Evolutionary conservation across 371 early-diverging fungal genomes (phyloP), one percentile per base, ranked within the genome.

Genomic region (Chytridium lagenaria): DNA sequence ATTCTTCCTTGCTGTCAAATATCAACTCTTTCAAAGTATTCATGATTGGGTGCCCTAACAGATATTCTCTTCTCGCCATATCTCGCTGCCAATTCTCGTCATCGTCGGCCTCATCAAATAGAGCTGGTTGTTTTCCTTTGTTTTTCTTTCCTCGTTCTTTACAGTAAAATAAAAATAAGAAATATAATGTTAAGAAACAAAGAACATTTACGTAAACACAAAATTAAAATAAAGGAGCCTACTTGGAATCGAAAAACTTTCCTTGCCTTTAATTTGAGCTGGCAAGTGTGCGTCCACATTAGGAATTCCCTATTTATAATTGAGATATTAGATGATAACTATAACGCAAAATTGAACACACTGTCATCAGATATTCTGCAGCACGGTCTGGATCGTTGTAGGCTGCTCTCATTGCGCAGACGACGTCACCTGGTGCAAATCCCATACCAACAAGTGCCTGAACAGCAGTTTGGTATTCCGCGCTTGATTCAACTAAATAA

Each of bases 331-430:
- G n/a, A n/a, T n/a, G 5, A 79, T 69, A 51, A 57, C 38, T n/a
- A 61, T 38, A 10, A 67, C 59, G 15, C 75, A 69, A 73, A 67
- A 10, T 7, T 52, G 16, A 3, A 23, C 31, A 3, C 83, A 93
- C 98, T 67, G 85, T 95, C 81, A 96, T 90, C 71, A 98, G 83
- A 80, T 97, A 98, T 81, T 98, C 98, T 12, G 93, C 96, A 33
- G 98, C 98, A 70, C 98, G 88, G 78, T 96, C 96, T 1, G 98
- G 95, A 79, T 98, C 97, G 82, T 97, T 96, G 82, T 91, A 98
- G 76, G 95, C 94, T 22, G 98, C 97, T 40, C 95, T 89, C 92
- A 98, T 94, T 31, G 98, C 98, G 64, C 84, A 80, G 50, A 90
- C 89, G 74, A 95, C 92, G 76, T 95, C 89, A 12, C 92, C 93